Conservation (phyloP, 2,329 filamentous ascomycete genomes). For the Tolypocladium inflatum region DNA sequence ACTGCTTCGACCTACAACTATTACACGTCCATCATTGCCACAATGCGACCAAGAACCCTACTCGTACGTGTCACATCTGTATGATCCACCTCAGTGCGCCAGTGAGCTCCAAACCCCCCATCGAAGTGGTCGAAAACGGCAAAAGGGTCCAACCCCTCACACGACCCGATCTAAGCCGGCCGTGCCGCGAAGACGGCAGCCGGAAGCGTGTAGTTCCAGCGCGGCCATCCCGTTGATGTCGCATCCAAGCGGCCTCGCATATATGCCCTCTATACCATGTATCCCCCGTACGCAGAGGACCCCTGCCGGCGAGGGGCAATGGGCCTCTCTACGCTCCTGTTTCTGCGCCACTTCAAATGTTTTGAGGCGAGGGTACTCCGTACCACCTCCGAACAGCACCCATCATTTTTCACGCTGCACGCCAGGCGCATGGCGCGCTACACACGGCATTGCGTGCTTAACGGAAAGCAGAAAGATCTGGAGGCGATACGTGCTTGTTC, state of each 20-base stretch:
- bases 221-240: not conserved
- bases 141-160: not conserved
- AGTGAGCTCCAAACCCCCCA: not conserved
- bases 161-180: not conserved
- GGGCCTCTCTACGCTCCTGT: not conserved
- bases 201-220: not conserved
- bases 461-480: not conserved
- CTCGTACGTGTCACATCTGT: not conserved
- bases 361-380: not conserved
- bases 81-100: not conserved
- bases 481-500: not conserved
- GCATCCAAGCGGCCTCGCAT: not conserved
- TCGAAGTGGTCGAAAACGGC: not conserved
- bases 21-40: not conserved
- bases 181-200: not conserved
- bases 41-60: not conserved
- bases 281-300: not conserved
- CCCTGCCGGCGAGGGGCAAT: not conserved
- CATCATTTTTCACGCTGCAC: not conserved
- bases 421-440: not conserved
- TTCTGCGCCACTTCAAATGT: not conserved
- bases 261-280: not conserved
- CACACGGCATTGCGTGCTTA: not conserved
- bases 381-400: not conserved
- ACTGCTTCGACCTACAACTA: not conserved